phyloP scores from a whole-genome alignment of 108 stramenopile species.

The Nitzschia sp. region DNA sequence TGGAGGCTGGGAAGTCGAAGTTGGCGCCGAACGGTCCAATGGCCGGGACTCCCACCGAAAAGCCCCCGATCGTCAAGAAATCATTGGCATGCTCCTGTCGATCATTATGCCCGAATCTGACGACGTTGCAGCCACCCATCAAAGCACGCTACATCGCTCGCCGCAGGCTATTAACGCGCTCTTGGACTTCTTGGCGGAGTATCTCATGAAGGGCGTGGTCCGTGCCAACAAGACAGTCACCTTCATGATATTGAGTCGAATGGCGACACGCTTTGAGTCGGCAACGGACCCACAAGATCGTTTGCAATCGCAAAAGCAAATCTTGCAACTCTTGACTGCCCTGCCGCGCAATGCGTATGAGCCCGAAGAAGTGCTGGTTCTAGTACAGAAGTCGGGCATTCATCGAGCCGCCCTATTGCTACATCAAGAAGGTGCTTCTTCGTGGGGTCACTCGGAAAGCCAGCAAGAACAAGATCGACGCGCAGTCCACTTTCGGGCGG shows the following conservation, averaged over 20 bases:
- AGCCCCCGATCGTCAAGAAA: constrained; percentile 56
- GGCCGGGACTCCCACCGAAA: neutral
- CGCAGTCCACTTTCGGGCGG: constrained; percentile 58
- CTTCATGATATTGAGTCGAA: constrained; percentile 55
- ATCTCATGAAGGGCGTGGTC: constrained; percentile 68
- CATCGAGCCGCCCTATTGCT: constrained; percentile 72
- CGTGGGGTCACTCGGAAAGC: constrained; percentile 28
- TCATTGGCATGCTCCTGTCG: constrained; percentile 57
- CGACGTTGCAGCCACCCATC: constrained; percentile 13
- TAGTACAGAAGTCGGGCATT: constrained; percentile 61
- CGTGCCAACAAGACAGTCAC: constrained; percentile 58
- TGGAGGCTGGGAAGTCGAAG: constrained; percentile 59
- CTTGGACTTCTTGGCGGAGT: constrained; percentile 84
- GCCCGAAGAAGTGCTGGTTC: constrained; percentile 52
- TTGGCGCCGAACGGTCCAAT: constrained; percentile 14
- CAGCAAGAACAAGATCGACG: constrained; percentile 34
- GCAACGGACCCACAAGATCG: constrained; percentile 37
- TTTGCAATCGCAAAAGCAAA: constrained; percentile 38
- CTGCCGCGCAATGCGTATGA: constrained; percentile 70
- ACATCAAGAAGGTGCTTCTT: constrained; percentile 63
- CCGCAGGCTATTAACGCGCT: constrained; percentile 50
- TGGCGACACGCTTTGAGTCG: constrained; percentile 43
- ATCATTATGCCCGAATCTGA: constrained; percentile 56
- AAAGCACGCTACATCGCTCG: constrained; percentile 14
- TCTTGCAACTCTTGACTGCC: constrained; percentile 64